phyloP scores from a whole-genome alignment of 1,284 basidiomycete genomes.

The Thecaphora frezii region DNA sequence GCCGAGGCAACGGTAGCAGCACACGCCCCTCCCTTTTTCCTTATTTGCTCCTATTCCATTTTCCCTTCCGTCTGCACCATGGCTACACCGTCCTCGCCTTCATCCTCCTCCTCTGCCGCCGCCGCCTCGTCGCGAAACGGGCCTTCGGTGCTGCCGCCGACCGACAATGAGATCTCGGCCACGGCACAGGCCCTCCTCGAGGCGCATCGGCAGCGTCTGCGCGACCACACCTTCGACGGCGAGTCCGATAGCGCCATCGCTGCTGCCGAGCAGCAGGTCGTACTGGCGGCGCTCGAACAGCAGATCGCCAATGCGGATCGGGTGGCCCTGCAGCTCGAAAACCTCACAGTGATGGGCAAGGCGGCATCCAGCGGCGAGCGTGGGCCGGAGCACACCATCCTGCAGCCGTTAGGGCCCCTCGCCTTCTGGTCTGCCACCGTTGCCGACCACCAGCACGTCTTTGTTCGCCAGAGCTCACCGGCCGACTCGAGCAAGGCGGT shows the following conservation, averaged over 20 bases:
- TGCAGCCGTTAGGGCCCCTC: conserved; percentile 24
- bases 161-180: conserved; percentile 16
- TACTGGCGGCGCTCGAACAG: conserved; percentile 11
- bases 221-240: conserved; percentile 1
- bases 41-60: too few species aligned
- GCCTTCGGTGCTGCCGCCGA: background rate
- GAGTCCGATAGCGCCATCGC: background rate
- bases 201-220: conserved; percentile 22
- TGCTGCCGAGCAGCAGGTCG: background rate
- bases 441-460: conserved; percentile 5
- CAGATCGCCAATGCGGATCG: conserved; percentile 11
- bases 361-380: conserved; percentile 1
- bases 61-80: too few species aligned
- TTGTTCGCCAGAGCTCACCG: conserved; percentile 5
- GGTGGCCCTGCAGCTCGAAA: conserved; percentile 28
- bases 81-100: too few species aligned
- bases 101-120: too few species aligned
- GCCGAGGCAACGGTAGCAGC: too few species aligned
- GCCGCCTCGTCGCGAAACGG: background rate
- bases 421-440: conserved; percentile 30
- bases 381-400: background rate
- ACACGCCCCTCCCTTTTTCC: too few species aligned
- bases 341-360: conserved; percentile 15
- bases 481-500: conserved; percentile 12
- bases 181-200: conserved; percentile 28